Evolutionary conservation across 306 rosid genomes (phyloP), one percentile per base, ranked within the genome.

Genomic region (Ziziphus jujuba): DNA sequence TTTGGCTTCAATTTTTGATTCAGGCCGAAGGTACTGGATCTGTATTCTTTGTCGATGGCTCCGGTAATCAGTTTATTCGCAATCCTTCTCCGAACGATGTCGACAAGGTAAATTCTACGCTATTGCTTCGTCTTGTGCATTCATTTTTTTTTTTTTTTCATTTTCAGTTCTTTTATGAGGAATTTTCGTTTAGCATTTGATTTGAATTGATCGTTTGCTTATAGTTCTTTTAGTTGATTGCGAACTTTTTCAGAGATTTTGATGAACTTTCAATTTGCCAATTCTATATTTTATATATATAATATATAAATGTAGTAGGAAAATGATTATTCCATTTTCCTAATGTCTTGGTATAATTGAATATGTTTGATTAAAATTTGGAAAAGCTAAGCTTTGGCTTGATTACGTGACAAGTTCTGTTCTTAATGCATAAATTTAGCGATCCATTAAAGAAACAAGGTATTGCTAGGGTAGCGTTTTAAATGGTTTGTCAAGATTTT

Each of bases 1-100:
- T 25, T 58, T 70, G 71, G 60, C 44, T 70, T 78, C 22, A 14
- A 19, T 56, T 62, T n/a, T 66, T 71, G 76, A 72, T 63, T 59
- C 72, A 84, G 89, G 83, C 75, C 56, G 70, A 76, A 34, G 61
- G 33, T 19, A 12, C 59, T 66, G 84, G 78, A 43, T 61, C 80
- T 25, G 80, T 78, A 8, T 68, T 78, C 38, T 84, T 84, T 76
- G 63, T 84, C 16, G 89, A 84, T 66, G 70, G 81, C 56, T 66
- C 84, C 5, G 17, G 76, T 52, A 70, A 71, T 36, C 82, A 66
- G 15, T 81, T 69, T 63, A 68, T 84, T 59, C 84, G 84, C 35
- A 56, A 73, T 47, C 52, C 66, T 20, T 73, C 82, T n/a, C 36
- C 76, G 7, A 69, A 70, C 56, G 78, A 81, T 81, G 80, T 63